phyloP scores from a whole-genome alignment of 1,284 basidiomycete genomes.

The Coniferiporia weirii region DNA sequence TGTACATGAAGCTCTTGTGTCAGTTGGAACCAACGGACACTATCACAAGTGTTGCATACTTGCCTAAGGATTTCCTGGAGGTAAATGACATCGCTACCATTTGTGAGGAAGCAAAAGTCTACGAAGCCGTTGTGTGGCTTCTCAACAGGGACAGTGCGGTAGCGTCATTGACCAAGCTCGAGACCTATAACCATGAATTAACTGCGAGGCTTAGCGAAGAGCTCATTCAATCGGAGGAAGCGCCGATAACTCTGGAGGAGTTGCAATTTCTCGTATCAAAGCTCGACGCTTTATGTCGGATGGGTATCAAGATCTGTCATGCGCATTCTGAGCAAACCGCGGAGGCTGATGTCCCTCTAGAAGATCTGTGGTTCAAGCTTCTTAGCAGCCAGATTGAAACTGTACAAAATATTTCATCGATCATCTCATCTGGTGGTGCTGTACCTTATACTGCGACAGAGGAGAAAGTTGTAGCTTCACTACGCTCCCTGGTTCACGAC shows the following conservation, averaged over 20 bases:
- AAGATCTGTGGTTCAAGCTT: constrained; percentile 89
- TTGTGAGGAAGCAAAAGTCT: constrained; percentile 64
- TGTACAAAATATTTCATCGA: constrained; percentile 64
- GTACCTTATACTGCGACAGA: constrained; percentile 22
- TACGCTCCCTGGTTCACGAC: constrained; percentile 77
- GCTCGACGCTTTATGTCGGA: constrained; percentile 45
- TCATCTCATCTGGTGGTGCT: constrained; percentile 29
- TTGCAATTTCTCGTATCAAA: constrained; percentile 31
- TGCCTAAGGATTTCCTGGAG: constrained; percentile 55
- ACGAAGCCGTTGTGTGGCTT: constrained; percentile 82
- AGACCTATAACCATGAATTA: constrained; percentile 52
- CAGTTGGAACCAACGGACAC: constrained; percentile 62
- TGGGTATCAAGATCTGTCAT: constrained; percentile 63
- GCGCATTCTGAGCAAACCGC: constrained; percentile 49
- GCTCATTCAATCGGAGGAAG: constrained; percentile 32
- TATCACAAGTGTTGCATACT: constrained; percentile 60
- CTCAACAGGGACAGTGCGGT: constrained; percentile 63
- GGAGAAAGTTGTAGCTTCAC: constrained; percentile 28
- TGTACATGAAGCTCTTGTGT: constrained; percentile 74
- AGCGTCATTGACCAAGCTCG: constrained; percentile 65
- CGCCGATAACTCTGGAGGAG: constrained; percentile 31
- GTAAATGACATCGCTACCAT: constrained; percentile 51
- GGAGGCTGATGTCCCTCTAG: constrained; percentile 48
- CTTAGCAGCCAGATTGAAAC: constrained; percentile 77
- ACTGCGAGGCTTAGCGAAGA: constrained; percentile 46